Percentiles rank a stretch among this genome's conserved stretches.
These are phyloP conservation scores for Albizia julibrissin DNA, from an alignment of 306 rosid genomes.

Conservation along the genomic window DNA sequence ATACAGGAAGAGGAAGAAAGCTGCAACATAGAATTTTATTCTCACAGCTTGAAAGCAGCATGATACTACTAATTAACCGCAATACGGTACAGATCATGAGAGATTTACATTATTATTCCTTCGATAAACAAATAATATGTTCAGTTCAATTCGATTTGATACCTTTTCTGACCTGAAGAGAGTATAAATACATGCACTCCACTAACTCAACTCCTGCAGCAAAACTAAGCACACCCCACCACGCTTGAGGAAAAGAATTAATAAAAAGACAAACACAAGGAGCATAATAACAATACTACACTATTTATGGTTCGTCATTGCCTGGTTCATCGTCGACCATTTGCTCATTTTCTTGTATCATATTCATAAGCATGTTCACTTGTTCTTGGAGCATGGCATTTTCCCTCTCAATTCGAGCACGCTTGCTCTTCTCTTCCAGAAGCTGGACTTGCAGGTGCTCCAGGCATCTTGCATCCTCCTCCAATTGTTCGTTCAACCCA, in stretches of 20 bases:
- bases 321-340: constrained; percentile 54
- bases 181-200: constrained; percentile 21
- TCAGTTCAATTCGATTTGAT: constrained; percentile 6
- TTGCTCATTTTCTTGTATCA: constrained; percentile 68
- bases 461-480: constrained; percentile 70
- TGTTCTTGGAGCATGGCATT: constrained; percentile 82
- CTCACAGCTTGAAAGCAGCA: not conserved
- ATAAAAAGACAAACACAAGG: constrained; percentile 19
- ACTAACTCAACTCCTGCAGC: constrained; percentile 19
- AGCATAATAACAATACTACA: not conserved
- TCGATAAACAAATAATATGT: constrained; percentile 34
- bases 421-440: constrained; percentile 73
- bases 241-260: constrained; percentile 40
- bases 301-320: constrained; percentile 49
- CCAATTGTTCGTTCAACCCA: constrained; percentile 82
- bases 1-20: not conserved
- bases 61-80: constrained; percentile 5
- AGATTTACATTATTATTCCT: constrained; percentile 32
- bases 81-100: not conserved
- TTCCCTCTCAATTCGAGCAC: constrained; percentile 70
- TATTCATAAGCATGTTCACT: constrained; percentile 86
- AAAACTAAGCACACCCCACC: constrained; percentile 23
- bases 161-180: not conserved
- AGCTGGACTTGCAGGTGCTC: constrained; percentile 89
- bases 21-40: not conserved